These are phyloP conservation scores for Quercus agrifolia DNA, from an alignment of 306 rosid species.

Conservation along the genomic window DNA sequence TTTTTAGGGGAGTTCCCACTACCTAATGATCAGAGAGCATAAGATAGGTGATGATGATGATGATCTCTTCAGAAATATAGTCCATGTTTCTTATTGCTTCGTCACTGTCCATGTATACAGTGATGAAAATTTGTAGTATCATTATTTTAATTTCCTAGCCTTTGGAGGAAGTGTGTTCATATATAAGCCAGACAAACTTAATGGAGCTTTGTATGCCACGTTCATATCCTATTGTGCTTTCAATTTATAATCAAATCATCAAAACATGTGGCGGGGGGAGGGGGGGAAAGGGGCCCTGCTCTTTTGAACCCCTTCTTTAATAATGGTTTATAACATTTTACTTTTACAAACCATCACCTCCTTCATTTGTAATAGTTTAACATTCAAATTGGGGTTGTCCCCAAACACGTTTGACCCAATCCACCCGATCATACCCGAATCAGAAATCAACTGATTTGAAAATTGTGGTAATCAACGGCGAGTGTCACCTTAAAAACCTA, in stretches of 20 bases:
- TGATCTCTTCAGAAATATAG: not conserved
- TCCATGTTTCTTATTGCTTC: not conserved
- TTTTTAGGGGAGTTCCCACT: conserved; percentile 32
- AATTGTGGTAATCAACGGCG: too few species aligned
- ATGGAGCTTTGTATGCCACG: not conserved
- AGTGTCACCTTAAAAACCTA: too few species aligned
- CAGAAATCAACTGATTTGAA: too few species aligned
- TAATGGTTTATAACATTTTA: too few species aligned
- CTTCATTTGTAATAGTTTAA: too few species aligned
- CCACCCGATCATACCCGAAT: too few species aligned
- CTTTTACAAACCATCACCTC: too few species aligned
- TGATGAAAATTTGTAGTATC: not conserved
- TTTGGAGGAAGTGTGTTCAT: not conserved
- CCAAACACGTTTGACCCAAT: too few species aligned
- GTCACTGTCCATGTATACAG: not conserved
- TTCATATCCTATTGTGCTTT: not conserved
- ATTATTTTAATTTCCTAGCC: not conserved
- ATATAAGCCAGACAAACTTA: not conserved
- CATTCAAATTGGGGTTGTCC: too few species aligned
- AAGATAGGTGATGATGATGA: not conserved
- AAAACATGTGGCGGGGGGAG: too few species aligned
- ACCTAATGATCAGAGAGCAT: conserved; percentile 11
- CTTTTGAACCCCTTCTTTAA: too few species aligned
- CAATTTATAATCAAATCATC: not conserved
- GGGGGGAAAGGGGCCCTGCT: too few species aligned